These are phyloP conservation scores for Russula foetens DNA, from an alignment of 768 basidiomycete species.

Conservation along the genomic window DNA sequence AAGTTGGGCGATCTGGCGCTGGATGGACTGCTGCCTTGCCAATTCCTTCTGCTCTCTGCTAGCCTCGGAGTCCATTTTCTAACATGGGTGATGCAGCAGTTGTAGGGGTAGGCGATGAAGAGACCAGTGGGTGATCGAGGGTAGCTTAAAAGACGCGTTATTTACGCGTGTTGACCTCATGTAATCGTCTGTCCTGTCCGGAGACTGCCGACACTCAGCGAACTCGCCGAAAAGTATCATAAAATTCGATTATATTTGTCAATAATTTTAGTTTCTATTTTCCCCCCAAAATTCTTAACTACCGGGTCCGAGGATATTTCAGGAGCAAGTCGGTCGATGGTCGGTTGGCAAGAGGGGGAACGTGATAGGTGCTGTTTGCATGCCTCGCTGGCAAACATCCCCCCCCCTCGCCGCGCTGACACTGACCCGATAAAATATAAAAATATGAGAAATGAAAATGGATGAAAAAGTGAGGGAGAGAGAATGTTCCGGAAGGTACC, in stretches of 20 bases:
- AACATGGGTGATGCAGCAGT: neutral
- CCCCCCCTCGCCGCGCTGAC: too few species aligned
- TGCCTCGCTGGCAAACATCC: too few species aligned
- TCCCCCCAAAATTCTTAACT: neutral
- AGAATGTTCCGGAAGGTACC: constrained; percentile 20
- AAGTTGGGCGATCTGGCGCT: constrained; percentile 45
- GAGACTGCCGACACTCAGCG: constrained; percentile 15
- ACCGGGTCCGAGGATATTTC: too few species aligned
- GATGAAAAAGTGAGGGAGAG: neutral
- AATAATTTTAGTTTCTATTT: neutral
- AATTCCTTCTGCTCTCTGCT: constrained; percentile 33
- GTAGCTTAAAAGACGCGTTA: too few species aligned
- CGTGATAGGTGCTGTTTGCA: too few species aligned
- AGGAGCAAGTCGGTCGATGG: too few species aligned
- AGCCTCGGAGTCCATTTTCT: constrained; percentile 48
- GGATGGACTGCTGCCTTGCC: constrained; percentile 41
- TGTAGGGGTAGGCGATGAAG: neutral
- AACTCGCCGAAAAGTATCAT: constrained; percentile 1
- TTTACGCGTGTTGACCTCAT: constrained; percentile 21
- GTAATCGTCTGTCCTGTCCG: constrained; percentile 3
- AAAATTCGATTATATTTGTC: too few species aligned
- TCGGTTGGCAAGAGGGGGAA: too few species aligned
- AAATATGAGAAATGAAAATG: neutral
- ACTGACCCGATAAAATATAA: too few species aligned
- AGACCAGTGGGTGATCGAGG: neutral